Percentiles rank a stretch among this genome's conserved stretches.
Evolutionary conservation across 768 basidiomycete genomes (phyloP).

Genomic region (Kwoniella dejecticola): DNA sequence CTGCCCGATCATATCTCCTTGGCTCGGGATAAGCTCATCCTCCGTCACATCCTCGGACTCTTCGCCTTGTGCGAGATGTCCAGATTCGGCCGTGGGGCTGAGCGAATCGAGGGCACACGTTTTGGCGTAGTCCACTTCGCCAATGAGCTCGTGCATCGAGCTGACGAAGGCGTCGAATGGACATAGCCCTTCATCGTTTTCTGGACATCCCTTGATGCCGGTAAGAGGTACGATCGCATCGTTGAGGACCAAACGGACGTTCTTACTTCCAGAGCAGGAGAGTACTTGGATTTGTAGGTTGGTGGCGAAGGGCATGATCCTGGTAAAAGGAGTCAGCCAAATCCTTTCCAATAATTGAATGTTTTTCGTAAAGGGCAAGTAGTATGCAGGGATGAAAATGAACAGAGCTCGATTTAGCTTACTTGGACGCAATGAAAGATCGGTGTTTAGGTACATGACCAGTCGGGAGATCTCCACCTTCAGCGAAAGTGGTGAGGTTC

Average conservation of each 20-base stretch:
- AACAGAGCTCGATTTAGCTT: slow-evolving; percentile 3
- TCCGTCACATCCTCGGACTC: slow-evolving; percentile 4
- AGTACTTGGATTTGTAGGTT: slow-evolving; percentile 70
- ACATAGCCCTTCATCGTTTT: slow-evolving; percentile 76
- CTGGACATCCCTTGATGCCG: slow-evolving; percentile 71
- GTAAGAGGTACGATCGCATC: slow-evolving; percentile 82
- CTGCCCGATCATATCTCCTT: too few species aligned
- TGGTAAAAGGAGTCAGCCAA: too few species aligned
- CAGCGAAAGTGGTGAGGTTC: slow-evolving; percentile 55
- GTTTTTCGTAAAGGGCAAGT: not conserved
- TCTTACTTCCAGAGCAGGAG: slow-evolving; percentile 61
- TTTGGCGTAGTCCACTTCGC: slow-evolving; percentile 69
- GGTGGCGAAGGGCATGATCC: slow-evolving; percentile 79
- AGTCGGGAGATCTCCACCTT: slow-evolving; percentile 47
- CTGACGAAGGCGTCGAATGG: slow-evolving; percentile 70
- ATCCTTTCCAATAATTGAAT: too few species aligned
- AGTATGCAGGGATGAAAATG: not conserved
- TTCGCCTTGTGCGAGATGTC: not conserved
- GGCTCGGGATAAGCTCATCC: too few species aligned
- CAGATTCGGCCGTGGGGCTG: not conserved
- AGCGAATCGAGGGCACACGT: slow-evolving; percentile 60
- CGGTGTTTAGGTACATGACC: slow-evolving; percentile 55
- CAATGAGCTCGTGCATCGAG: slow-evolving; percentile 69
- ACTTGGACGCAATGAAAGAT: slow-evolving; percentile 71
- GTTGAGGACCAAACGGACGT: slow-evolving; percentile 83